Evolutionary conservation across 148 eudicot species (phyloP), one percentile per base, ranked within the genome.

Genomic region (Diospyros lotus): DNA sequence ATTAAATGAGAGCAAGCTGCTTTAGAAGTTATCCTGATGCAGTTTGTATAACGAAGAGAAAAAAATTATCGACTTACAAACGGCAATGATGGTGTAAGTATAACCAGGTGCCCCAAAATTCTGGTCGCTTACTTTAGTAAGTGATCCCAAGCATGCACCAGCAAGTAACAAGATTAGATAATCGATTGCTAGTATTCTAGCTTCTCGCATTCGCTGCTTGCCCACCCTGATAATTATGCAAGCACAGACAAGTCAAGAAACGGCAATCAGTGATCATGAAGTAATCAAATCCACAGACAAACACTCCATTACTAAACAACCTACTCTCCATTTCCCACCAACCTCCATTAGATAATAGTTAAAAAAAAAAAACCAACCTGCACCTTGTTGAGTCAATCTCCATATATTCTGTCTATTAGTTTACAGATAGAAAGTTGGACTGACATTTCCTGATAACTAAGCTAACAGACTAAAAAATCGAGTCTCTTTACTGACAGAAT

Each of bases 121-220:
- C 43, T 56, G 82, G 73, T 89, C 93, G 18, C 75, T 79, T n/a
- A 73, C 71, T 84, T 80, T 87, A 69, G 86, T 76, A 72, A 89
- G 75, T 10, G 85, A 77, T 66, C 93, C 93, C 81, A 89, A 77
- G 72, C 86, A 83, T 58, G 90, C 89, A 56, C 91, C 93, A 54
- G 91, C 93, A 72, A 89, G 81, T 69, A 89, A 81, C 62, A 89
- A 67, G 64, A 87, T 89, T 51, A 89, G 85, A 78, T 85, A 87
- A 73, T 89, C 93, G 42, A 87, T 68, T 15, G 87, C 87, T 79
- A 82, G 87, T 44, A 80, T 75, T 79, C 76, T 85, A 76, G 90
- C 90, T 78, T 89, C 93, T 58, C 91, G 77, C 59, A 89, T 48
- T 52, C 89, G 79, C 76, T 89, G 93, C 81, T 87, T 89, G 75